phyloP scores from a whole-genome alignment of 495 filamentous ascomycete genomes.

The Tuber borchii region DNA sequence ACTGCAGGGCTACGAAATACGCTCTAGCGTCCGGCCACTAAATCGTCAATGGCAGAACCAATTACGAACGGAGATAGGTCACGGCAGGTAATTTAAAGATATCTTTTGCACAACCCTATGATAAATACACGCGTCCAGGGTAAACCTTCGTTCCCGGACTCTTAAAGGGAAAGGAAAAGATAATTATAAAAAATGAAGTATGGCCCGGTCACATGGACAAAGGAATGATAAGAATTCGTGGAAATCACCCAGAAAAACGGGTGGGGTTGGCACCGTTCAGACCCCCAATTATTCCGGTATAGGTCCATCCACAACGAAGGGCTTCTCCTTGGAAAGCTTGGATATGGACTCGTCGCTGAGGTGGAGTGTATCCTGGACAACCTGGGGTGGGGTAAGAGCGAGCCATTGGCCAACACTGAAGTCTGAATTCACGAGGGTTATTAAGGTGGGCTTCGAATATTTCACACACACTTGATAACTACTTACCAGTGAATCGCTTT shows the following conservation, averaged over 20 bases:
- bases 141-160: neutral
- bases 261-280: neutral
- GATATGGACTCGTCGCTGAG: conserved; percentile 52
- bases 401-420: conserved; percentile 61
- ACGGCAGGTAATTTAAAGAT: neutral
- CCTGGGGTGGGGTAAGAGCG: conserved; percentile 56
- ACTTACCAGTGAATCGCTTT: conserved; percentile 53
- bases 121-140: neutral
- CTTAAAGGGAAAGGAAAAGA: neutral
- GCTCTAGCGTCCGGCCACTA: neutral
- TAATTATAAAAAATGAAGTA: neutral
- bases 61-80: neutral
- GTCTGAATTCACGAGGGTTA: conserved; percentile 43
- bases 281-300: conserved; percentile 24
- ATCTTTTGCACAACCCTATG: neutral
- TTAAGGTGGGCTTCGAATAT: conserved; percentile 8
- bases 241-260: neutral
- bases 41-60: neutral
- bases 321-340: conserved; percentile 56
- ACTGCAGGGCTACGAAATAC: neutral
- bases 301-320: conserved; percentile 46
- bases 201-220: neutral
- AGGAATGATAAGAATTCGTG: neutral
- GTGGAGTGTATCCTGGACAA: conserved; percentile 59
- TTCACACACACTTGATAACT: neutral